A percentile compares a stretch with the other conserved stretches of the same genome.
phyloP scores from a whole-genome alignment of 768 basidiomycete species.

The Termitomyces sp. region DNA sequence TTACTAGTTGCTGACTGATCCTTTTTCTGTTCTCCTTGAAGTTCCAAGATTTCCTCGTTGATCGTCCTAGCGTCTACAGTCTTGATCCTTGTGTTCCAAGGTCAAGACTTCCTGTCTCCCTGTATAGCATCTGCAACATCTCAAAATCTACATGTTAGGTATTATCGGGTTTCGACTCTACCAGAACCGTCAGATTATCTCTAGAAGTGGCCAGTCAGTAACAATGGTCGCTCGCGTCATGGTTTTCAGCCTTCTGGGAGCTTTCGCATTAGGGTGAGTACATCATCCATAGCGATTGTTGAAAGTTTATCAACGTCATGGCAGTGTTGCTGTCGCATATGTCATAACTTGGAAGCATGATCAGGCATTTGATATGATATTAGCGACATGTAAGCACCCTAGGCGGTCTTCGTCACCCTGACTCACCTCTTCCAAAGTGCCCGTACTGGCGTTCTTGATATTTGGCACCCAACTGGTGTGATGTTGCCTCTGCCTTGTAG shows the following conservation, averaged over 20 bases:
- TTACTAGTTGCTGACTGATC: neutral
- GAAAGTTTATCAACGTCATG: neutral
- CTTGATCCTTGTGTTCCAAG: conserved; percentile 19
- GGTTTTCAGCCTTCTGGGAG: conserved; percentile 24
- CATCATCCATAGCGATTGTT: neutral
- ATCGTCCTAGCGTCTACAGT: conserved; percentile 19
- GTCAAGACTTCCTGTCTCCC: conserved; percentile 4
- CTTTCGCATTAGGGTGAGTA: conserved; percentile 22
- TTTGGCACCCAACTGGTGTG: conserved; percentile 23
- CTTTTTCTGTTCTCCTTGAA: neutral
- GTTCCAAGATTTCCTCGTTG: conserved; percentile 24
- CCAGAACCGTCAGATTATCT: conserved; percentile 15
- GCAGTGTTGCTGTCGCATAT: conserved; percentile 19
- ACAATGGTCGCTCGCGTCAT: conserved; percentile 26
- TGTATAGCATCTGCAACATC: neutral
- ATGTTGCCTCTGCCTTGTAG: neutral
- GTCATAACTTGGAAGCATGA: conserved; percentile 18
- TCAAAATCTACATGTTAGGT: conserved; percentile 6
- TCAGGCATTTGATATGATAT: conserved; percentile 20
- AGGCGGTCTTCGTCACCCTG: neutral
- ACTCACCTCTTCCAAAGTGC: conserved; percentile 14
- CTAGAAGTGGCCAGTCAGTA: conserved; percentile 12
- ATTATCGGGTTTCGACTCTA: conserved; percentile 22
- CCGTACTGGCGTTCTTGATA: conserved; percentile 19
- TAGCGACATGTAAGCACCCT: conserved; percentile 17